Percentiles rank a stretch among this genome's conserved stretches.
Evolutionary conservation across 208 protist genomes (phyloP).

Genomic region (Acanthamoeba rhysodes): DNA sequence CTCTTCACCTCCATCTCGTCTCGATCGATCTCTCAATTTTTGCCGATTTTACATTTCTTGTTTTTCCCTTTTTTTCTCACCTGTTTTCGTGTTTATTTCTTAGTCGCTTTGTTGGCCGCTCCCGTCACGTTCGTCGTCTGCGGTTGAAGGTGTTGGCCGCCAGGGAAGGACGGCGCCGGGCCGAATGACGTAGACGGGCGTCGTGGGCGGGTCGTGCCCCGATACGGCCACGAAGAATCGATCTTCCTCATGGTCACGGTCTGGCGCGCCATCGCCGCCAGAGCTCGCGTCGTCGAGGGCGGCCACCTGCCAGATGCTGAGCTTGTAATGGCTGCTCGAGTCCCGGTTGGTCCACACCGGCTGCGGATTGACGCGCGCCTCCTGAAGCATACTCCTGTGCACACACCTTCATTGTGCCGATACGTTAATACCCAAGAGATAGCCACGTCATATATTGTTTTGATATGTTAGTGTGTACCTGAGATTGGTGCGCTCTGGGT

Average conservation of each 20-base stretch:
- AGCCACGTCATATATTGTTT: no score
- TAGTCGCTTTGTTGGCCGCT: no score
- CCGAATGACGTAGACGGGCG: not conserved
- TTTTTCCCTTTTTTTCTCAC: not conserved
- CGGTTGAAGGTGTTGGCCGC: not conserved
- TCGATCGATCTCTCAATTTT: not conserved
- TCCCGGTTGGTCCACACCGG: slow-evolving; percentile 13
- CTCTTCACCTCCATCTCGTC: slow-evolving; percentile 37
- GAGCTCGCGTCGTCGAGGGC: not conserved
- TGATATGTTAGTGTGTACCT: not conserved
- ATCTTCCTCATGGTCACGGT: not conserved
- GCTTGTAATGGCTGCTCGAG: slow-evolving; percentile 49
- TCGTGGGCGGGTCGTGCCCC: not conserved
- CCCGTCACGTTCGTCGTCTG: not conserved
- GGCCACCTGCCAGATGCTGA: slow-evolving; percentile 16
- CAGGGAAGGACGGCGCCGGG: not conserved
- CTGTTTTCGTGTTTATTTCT: not conserved
- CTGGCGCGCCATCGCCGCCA: no score
- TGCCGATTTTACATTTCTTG: not conserved
- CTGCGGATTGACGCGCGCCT: slow-evolving; percentile 1
- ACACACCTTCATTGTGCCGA: not conserved
- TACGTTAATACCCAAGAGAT: no score
- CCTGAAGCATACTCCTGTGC: not conserved
- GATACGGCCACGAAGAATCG: slow-evolving; percentile 20
- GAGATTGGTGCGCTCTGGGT: not conserved